These are phyloP conservation scores for Pichia sp. DNA, from an alignment of 1,139 yeast genomes.

Conservation along the genomic window DNA sequence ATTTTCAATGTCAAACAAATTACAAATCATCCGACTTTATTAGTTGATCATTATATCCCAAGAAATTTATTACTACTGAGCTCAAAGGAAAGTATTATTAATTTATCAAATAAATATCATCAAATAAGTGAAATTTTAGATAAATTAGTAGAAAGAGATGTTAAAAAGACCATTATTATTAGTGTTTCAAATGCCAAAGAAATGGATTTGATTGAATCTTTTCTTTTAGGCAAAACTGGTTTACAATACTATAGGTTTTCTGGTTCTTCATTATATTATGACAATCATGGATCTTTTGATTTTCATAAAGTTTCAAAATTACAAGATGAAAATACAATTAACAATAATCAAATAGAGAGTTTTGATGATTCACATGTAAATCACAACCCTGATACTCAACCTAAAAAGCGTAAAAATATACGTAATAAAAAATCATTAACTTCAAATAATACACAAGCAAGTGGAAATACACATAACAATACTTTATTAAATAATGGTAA, in stretches of 20 bases:
- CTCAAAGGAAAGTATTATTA: conserved; percentile 47
- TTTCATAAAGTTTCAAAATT: conserved; percentile 18
- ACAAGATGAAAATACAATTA: conserved; percentile 3
- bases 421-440: neutral
- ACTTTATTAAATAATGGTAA: neutral
- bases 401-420: conserved; percentile 1
- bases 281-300: conserved; percentile 28
- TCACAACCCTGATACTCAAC: neutral
- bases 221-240: conserved; percentile 51
- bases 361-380: neutral
- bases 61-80: conserved; percentile 59
- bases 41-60: conserved; percentile 73
- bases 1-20: conserved; percentile 45
- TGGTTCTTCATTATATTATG: conserved; percentile 47
- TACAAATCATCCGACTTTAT: conserved; percentile 57
- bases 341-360: neutral
- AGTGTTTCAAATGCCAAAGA: conserved; percentile 60
- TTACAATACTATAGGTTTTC: conserved; percentile 54
- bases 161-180: conserved; percentile 37
- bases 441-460: neutral
- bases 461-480: neutral
- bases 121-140: conserved; percentile 48
- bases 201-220: conserved; percentile 62
- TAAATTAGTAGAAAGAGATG: conserved; percentile 19
- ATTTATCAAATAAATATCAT: conserved; percentile 54